Conservation (phyloP, 345 rosid species). For the Arabis hirsuta region DNA sequence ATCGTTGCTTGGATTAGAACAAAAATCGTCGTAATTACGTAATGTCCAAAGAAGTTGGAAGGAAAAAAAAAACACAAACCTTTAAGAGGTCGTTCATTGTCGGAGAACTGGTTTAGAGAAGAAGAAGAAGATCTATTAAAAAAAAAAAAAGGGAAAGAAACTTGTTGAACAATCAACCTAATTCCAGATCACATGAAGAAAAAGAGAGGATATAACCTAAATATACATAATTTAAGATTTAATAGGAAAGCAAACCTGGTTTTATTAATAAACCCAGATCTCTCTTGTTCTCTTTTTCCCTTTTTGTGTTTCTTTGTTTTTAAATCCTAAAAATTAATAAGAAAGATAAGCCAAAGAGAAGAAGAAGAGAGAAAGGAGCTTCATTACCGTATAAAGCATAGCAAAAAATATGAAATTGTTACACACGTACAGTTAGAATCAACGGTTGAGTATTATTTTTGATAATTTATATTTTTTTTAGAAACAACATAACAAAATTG, state of each 20-base stretch:
- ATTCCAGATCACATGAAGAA: neutral
- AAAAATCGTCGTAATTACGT: neutral
- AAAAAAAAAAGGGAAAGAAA: conserved; percentile 34
- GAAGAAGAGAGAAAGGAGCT: conserved; percentile 16
- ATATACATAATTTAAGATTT: conserved; percentile 9
- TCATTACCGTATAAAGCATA: conserved; percentile 33
- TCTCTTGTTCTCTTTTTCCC: conserved; percentile 24
- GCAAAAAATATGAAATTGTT: conserved; percentile 15
- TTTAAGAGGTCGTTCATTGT: conserved; percentile 84
- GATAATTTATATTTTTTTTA: neutral
- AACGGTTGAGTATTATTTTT: conserved; percentile 17
- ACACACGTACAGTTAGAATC: conserved; percentile 16
- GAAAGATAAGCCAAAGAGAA: conserved; percentile 15
- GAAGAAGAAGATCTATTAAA: conserved; percentile 28
- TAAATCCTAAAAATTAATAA: neutral
- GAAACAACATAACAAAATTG: neutral
- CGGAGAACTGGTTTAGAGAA: conserved; percentile 37
- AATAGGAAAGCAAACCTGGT: conserved; percentile 33
- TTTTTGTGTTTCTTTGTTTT: neutral
- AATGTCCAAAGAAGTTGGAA: conserved; percentile 6
- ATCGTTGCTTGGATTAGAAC: neutral
- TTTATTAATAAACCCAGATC: conserved; percentile 43
- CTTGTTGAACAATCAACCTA: conserved; percentile 42
- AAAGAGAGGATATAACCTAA: conserved; percentile 7
- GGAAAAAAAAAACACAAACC: conserved; percentile 45